Evolutionary conservation across 1,284 basidiomycete species (phyloP), one percentile per base, ranked within the genome.

Genomic region (Ustilago esculenta): DNA sequence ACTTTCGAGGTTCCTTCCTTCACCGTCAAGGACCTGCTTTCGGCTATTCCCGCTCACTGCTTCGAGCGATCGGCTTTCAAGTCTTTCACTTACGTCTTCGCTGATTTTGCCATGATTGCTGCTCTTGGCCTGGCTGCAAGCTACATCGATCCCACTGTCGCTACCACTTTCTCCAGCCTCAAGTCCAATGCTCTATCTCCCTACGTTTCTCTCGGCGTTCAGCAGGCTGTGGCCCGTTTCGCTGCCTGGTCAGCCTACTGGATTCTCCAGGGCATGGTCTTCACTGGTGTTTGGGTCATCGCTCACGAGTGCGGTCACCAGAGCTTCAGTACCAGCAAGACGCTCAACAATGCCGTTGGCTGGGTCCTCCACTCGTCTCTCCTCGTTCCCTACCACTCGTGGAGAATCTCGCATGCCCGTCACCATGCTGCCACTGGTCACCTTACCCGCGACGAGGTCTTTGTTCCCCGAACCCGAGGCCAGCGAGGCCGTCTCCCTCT

Each of bases 341-440:
- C 86, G 25, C 86, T 98, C 83, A 98, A 98, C 86, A 94, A 98
- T 86, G 83, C 88, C 30, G 92, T 95, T 68, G 95, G 95, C 27
- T 97, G 92, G 91, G 82, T 97, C 63, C 86, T 98, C 33, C 96
- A 98, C 84, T 96, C 94, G 37, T 88, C 87, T 56, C 88, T 98
- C 45, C 90, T 96, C 50, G 95, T 98, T 14, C 95, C 96, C 10
- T 98, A 94, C 85, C 94, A 98, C 83, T 92, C 93, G 20, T 98
- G 96, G 96, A 88, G 94, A 68, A 94, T 98, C 82, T 92, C 90
- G 4, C 95, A 98, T 83, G 93, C 88, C 32, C 94, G 94, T 83
- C 95, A 98, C 84, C 95, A 98, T 84, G 96, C 96, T 30, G 90
- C 91, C 8, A 98, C 94, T 14, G 92, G 88, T 32, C 94, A 98